Evolutionary conservation across 140 eudicot genomes (phyloP), one percentile per base, ranked within the genome.

Genomic region (Senecio squalidus): DNA sequence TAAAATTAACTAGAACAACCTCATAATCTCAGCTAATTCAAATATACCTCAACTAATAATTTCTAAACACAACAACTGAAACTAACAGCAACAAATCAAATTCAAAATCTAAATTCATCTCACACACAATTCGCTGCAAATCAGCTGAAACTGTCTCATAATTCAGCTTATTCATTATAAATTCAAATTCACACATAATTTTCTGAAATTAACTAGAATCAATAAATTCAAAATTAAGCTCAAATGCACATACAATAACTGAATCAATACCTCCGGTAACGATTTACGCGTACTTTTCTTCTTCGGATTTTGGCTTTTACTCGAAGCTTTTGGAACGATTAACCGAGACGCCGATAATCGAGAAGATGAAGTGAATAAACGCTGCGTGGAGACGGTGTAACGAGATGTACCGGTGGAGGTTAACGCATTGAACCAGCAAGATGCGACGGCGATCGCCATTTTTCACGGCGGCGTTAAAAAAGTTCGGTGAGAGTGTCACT

Each of bases 391-490:
- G 47, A 66, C 49, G 7, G 73, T 28, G 34, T 25, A 58, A 21
- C 71, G 69, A 34, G 78, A 70, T 20, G 71, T 39, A 9, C 63
- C 55, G 77, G 77, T 30, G 74, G 79, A 45, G n/a, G 69, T 23
- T 31, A 59, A 25, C 36, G 64, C 56, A 28, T 41, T 72, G 47
- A 80, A 74, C 69, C 79, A 84, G 72, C 67, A 77, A 24, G 75
- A 67, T 13, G 80, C 77, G 61, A 76, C 84, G 16, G 82, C 72
- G 41, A 77, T 71, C 72, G 82, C 82, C 93, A 84, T 84, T 75
- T 14, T 39, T 46, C 41, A 45, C 65, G 59, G 69, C 70, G 57
- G 71, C 67, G 43, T 29, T 27, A 45, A 39, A 31, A 9, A 4
- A 9, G 5, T 9, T 4, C 38, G 5, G 38, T 31, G 9, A 4